phyloP scores from a whole-genome alignment of 331 rosid species.

The Rhamnella rubrinervis region DNA sequence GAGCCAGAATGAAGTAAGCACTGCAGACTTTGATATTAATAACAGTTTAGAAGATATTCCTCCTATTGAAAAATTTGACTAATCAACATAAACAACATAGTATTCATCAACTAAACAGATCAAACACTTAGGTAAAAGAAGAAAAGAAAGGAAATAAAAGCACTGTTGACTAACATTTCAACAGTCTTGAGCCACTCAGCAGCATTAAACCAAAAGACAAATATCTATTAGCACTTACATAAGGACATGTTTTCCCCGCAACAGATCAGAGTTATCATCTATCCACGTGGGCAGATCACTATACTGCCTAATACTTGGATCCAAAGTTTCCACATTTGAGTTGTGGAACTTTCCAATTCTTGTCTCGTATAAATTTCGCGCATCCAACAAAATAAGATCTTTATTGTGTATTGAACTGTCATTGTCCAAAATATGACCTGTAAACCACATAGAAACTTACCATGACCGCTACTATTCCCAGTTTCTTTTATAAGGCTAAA shows the following conservation, averaged over 20 bases:
- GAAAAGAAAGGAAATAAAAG: background rate
- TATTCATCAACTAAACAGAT: too few relatives aligned
- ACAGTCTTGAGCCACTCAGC: background rate
- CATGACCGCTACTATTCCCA: slow-evolving; percentile 10
- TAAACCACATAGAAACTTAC: background rate
- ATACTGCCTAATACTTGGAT: slow-evolving; percentile 83
- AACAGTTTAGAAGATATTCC: background rate
- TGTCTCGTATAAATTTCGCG: slow-evolving; percentile 91
- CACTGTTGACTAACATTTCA: background rate
- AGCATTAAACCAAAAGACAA: background rate
- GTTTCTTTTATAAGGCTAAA: background rate
- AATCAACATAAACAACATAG: background rate
- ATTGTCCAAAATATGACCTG: slow-evolving; percentile 41
- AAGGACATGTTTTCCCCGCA: slow-evolving; percentile 69
- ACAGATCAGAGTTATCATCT: slow-evolving; percentile 60
- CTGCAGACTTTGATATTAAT: background rate
- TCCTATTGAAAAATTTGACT: background rate
- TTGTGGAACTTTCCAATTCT: slow-evolving; percentile 83
- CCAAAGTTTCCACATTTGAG: slow-evolving; percentile 71
- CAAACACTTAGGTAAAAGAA: background rate
- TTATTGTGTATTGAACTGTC: slow-evolving; percentile 29
- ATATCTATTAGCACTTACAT: slow-evolving; percentile 51
- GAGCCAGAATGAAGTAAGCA: background rate
- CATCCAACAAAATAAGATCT: slow-evolving; percentile 69
- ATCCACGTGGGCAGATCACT: slow-evolving; percentile 92